Evolutionary conservation across 495 filamentous ascomycete genomes (phyloP).

Genomic region (Podospora comata): DNA sequence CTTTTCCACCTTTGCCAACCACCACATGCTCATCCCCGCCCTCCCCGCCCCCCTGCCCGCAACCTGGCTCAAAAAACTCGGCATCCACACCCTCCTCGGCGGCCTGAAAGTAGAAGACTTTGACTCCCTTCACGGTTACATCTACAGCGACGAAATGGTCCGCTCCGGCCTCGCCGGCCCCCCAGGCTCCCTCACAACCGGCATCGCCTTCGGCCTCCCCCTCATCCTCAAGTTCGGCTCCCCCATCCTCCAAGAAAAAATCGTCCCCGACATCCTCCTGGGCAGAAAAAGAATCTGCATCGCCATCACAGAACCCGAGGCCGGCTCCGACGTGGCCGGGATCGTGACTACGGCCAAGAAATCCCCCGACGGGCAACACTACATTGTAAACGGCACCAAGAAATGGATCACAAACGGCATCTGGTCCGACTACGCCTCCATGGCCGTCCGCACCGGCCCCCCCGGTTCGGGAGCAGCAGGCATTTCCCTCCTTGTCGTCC

Average conservation of each 20-base stretch:
- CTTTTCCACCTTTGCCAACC: constrained; percentile 56
- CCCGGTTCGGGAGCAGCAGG: constrained; percentile 56
- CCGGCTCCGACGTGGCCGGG: constrained; percentile 68
- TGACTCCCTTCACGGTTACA: constrained; percentile 67
- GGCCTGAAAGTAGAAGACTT: constrained; percentile 68
- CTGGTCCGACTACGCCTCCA: constrained; percentile 67
- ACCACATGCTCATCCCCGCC: constrained; percentile 62
- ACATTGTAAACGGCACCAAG: constrained; percentile 71
- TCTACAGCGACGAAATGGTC: constrained; percentile 67
- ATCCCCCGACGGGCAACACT: constrained; percentile 53
- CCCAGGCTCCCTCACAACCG: constrained; percentile 57
- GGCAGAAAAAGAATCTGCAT: constrained; percentile 67
- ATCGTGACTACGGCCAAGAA: constrained; percentile 65
- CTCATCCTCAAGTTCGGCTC: constrained; percentile 67
- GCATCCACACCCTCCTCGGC: constrained; percentile 63
- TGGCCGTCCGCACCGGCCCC: constrained; percentile 73
- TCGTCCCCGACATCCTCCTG: constrained; percentile 63
- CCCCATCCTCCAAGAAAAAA: constrained; percentile 55
- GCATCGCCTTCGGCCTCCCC: constrained; percentile 68
- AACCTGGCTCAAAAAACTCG: constrained; percentile 60
- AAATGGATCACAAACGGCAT: constrained; percentile 85
- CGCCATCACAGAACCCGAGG: constrained; percentile 73
- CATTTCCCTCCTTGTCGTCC: constrained; percentile 64
- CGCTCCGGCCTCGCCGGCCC: constrained; percentile 64
- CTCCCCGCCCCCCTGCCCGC: constrained; percentile 66